Base-by-base conservation (phyloP, 192 early-diverging fungal genomes). In the Pilobolus umbonatus region DNA sequence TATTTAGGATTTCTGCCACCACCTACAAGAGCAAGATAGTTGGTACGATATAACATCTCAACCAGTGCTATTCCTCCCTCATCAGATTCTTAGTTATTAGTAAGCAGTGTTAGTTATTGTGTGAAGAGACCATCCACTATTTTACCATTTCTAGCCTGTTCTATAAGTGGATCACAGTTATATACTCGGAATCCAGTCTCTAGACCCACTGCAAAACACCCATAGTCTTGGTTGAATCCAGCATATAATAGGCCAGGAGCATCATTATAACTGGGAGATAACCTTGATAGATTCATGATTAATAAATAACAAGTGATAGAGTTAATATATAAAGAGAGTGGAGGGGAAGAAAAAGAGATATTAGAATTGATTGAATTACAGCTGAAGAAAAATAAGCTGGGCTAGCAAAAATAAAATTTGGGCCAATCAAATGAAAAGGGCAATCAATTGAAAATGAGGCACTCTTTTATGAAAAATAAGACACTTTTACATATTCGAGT, bases 21-120 rank as follows among this genome's bases (percentile, higher is more conserved):
- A 26, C 88, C 91, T 11, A 94, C 91, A 47, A 93, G 77, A 0
- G 88, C 92, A 31, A 94, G 75, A 62, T 87, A 91, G 65, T 96
- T 94, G 55, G 87, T 87, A 5, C 89, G 76, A 63, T 87, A 86
- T 6, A 93, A 76, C 90, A 93, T 90, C 51, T 89, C 87, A 7
- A 90, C 88, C 3, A 90, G 79, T 17, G 80, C 79, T 57, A 93
- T 85, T 10, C 89, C 88, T 10, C 94, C 91, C 56, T 92, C 90
- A 39, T 87, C 89, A 40, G 88, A 85, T 70, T 87, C 88, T 81
- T 68, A 50, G 24, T 4, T 46, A 0, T 39, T 59, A 24, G 35
- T 34, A 21, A 48, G 29, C 26, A 45, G 11, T 2, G 47, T 31
- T 36, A 9, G n/a, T 25, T n/a, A 9, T 28, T 19, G 14, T 26